phyloP scores from a whole-genome alignment of 331 rosid genomes.

The Malus hybrid region DNA sequence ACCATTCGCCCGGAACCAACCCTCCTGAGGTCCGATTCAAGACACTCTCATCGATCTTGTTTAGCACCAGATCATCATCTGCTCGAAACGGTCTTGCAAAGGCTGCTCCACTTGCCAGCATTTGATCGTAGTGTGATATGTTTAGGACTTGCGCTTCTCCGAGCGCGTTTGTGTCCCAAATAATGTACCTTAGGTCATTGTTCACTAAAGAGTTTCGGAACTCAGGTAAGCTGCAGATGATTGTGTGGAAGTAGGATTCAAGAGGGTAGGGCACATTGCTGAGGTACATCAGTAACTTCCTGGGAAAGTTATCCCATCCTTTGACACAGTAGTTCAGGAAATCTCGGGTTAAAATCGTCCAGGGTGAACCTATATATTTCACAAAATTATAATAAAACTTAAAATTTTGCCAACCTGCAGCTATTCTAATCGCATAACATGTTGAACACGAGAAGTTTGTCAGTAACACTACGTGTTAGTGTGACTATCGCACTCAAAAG shows the following conservation, averaged over 20 bases:
- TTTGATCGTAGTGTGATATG: slow-evolving; percentile 34
- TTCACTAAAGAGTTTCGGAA: slow-evolving; percentile 48
- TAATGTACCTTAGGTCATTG: slow-evolving; percentile 38
- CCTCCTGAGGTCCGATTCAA: slow-evolving; percentile 30
- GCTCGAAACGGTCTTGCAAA: slow-evolving; percentile 56
- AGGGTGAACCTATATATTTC: slow-evolving; percentile 53
- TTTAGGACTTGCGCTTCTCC: slow-evolving; percentile 44
- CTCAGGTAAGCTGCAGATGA: slow-evolving; percentile 56
- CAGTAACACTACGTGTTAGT: neutral
- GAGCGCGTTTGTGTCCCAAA: slow-evolving; percentile 37
- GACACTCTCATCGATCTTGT: slow-evolving; percentile 41
- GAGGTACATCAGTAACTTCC: slow-evolving; percentile 67
- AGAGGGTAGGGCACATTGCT: slow-evolving; percentile 57
- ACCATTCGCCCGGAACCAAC: slow-evolving; percentile 57
- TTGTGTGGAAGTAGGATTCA: slow-evolving; percentile 71
- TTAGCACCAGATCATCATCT: slow-evolving; percentile 38
- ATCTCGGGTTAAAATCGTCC: slow-evolving; percentile 60
- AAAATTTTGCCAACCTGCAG: neutral
- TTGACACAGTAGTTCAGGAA: slow-evolving; percentile 61
- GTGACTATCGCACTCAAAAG: too few species aligned
- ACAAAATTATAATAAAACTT: neutral
- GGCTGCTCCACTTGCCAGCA: slow-evolving; percentile 48
- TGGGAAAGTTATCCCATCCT: slow-evolving; percentile 86
- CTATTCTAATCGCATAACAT: neutral
- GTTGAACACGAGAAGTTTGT: neutral